A percentile compares a stretch with the other conserved stretches of the same genome.
phyloP scores from a whole-genome alignment of 2,329 filamentous ascomycete species.

The Elsinoe batatas region DNA sequence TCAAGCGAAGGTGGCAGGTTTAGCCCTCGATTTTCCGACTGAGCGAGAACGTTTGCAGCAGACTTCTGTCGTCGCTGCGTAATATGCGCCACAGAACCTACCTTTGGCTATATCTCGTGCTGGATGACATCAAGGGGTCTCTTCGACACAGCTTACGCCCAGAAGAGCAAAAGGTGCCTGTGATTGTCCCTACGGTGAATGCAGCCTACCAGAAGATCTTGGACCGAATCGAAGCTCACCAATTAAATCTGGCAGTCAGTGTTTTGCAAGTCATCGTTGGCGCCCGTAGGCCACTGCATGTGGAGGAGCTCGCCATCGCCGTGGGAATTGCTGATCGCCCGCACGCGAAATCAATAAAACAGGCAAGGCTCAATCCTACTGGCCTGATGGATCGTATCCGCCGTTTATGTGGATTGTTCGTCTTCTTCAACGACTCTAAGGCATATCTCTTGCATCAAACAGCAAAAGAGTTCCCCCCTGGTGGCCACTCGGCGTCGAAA shows the following conservation, averaged over 20 bases:
- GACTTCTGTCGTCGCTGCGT: neutral
- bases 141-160: neutral
- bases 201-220: no score
- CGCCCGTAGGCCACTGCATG: no score
- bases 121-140: neutral
- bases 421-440: neutral
- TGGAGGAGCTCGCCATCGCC: no score
- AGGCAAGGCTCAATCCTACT: no score
- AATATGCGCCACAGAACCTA: neutral
- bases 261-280: no score
- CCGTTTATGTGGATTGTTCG: neutral
- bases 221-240: no score
- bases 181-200: neutral
- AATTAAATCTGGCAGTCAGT: no score
- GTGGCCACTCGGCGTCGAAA: no score
- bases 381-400: slow-evolving; percentile 18
- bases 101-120: slow-evolving; percentile 4
- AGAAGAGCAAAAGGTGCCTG: neutral
- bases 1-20: neutral
- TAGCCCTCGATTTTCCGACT: neutral
- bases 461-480: neutral
- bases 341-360: no score
- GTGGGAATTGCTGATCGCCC: no score
- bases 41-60: neutral
- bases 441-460: slow-evolving; percentile 10